These are phyloP conservation scores for Mallotus japonicus DNA, from an alignment of 441 rosid genomes.

Conservation along the genomic window DNA sequence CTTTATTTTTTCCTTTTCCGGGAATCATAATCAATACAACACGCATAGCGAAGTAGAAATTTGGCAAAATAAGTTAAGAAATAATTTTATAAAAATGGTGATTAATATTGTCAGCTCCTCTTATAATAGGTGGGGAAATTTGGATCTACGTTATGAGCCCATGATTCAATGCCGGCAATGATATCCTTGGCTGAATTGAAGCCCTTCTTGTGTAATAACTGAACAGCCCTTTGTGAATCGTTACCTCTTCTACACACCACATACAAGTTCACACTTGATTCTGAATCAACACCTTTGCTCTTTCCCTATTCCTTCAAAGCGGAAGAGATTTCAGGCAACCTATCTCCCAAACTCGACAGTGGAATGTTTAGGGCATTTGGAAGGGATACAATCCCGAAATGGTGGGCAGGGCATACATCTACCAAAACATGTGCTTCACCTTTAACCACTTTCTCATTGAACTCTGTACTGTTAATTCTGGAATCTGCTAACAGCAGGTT, in stretches of 20 bases:
- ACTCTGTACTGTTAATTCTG: slow-evolving; percentile 67
- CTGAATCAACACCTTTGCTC: slow-evolving; percentile 20
- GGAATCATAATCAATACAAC: background rate
- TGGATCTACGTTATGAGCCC: slow-evolving; percentile 72
- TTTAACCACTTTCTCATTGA: slow-evolving; percentile 41
- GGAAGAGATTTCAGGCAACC: slow-evolving; percentile 57
- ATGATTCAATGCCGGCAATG: slow-evolving; percentile 77
- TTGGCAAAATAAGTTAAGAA: background rate
- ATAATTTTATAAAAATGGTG: background rate
- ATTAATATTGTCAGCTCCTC: background rate
- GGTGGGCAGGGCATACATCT: slow-evolving; percentile 87
- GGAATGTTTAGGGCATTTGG: slow-evolving; percentile 76
- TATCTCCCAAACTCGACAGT: slow-evolving; percentile 55
- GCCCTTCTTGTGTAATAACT: slow-evolving; percentile 56
- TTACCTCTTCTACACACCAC: slow-evolving; percentile 87
- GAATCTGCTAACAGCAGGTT: slow-evolving; percentile 57
- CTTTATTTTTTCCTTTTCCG: background rate
- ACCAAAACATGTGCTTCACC: slow-evolving; percentile 59
- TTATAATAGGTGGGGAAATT: slow-evolving; percentile 46
- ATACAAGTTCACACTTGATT: slow-evolving; percentile 41
- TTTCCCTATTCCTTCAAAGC: slow-evolving; percentile 52
- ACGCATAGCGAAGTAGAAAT: background rate
- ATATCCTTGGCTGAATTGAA: slow-evolving; percentile 66
- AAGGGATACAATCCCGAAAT: slow-evolving; percentile 77
- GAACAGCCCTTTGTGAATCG: slow-evolving; percentile 88